A percentile compares a stretch with the other conserved stretches of the same genome.
Evolutionary conservation across 2,329 filamentous ascomycete species (phyloP).

Genomic region (Colletotrichum trifolii): DNA sequence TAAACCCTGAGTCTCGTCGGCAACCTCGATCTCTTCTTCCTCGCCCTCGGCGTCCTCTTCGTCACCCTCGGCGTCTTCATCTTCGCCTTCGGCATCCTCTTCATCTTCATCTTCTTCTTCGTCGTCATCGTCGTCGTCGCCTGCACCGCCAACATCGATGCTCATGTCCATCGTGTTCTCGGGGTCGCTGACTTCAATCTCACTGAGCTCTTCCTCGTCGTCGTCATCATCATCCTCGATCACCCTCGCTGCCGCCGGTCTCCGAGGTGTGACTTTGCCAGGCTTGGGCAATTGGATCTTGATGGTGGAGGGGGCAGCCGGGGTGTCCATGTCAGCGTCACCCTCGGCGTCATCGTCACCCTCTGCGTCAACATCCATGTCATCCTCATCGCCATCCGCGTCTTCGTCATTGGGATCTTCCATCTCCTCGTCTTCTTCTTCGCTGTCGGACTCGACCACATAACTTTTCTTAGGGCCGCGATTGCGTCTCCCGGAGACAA

Average conservation of each 20-base stretch:
- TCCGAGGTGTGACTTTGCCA: constrained; percentile 30
- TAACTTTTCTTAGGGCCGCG: constrained; percentile 69
- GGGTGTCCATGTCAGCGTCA: constrained; percentile 60
- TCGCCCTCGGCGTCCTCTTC: constrained; percentile 51
- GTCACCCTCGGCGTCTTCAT: constrained; percentile 57
- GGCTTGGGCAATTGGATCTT: constrained; percentile 37
- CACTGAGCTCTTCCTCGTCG: constrained; percentile 37
- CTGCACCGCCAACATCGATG: constrained; percentile 50
- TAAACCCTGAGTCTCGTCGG: constrained; percentile 25
- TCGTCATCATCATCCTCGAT: constrained; percentile 39
- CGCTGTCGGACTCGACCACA: constrained; percentile 65
- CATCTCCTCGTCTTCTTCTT: constrained; percentile 50
- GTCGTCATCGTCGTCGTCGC: constrained; percentile 38
- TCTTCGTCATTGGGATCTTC: constrained; percentile 44
- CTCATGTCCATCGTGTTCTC: constrained; percentile 42
- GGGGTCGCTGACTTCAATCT: constrained; percentile 42
- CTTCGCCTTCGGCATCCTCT: constrained; percentile 52
- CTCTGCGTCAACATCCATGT: constrained; percentile 50
- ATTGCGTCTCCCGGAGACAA: constrained; percentile 62
- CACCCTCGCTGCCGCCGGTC: constrained; percentile 36
- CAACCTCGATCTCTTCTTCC: constrained; percentile 52
- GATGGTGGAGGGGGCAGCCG: constrained; percentile 38
- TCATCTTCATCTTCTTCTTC: constrained; percentile 53
- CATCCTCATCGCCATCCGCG: constrained; percentile 49
- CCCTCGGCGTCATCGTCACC: constrained; percentile 47